phyloP scores from a whole-genome alignment of 345 rosid species.

The Noccaea caerulescens region DNA sequence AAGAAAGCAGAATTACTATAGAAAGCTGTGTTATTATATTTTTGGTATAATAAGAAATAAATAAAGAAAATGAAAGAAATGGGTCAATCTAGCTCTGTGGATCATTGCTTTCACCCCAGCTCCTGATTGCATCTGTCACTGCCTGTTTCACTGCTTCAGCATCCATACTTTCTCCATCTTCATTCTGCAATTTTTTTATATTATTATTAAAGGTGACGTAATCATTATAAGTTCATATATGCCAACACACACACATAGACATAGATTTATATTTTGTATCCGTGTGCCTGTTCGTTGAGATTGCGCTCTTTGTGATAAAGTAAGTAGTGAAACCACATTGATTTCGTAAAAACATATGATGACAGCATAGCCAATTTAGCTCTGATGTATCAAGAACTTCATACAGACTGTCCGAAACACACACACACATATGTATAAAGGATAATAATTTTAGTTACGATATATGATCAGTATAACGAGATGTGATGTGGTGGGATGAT shows the following conservation, averaged over 20 bases:
- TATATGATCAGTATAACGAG: not conserved
- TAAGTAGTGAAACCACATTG: conserved; percentile 8
- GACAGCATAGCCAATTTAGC: conserved; percentile 1
- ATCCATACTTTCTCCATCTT: conserved; percentile 59
- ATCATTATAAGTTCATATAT: not conserved
- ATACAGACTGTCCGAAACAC: not conserved
- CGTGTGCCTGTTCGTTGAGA: conserved; percentile 25
- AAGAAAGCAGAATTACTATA: conserved; percentile 12
- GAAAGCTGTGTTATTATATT: conserved; percentile 30
- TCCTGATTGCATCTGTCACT: conserved; percentile 65
- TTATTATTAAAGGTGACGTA: conserved; percentile 20
- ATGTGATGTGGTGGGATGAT: not conserved
- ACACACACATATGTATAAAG: not conserved
- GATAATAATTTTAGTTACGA: not conserved
- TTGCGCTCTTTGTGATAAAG: not conserved
- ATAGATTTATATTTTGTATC: conserved; percentile 31
- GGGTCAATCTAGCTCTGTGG: conserved; percentile 43
- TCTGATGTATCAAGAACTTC: conserved; percentile 12
- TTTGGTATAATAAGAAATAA: conserved; percentile 28
- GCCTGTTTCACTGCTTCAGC: conserved; percentile 76
- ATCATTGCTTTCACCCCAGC: conserved; percentile 54
- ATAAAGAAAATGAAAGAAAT: conserved; percentile 13
- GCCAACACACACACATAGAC: conserved; percentile 28
- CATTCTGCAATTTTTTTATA: conserved; percentile 53
- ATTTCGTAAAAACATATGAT: conserved; percentile 2